A percentile compares a stretch with the other conserved stretches of the same genome.
Conservation (phyloP, 116 monocot genomes). For the Cymodocea nodosa region DNA sequence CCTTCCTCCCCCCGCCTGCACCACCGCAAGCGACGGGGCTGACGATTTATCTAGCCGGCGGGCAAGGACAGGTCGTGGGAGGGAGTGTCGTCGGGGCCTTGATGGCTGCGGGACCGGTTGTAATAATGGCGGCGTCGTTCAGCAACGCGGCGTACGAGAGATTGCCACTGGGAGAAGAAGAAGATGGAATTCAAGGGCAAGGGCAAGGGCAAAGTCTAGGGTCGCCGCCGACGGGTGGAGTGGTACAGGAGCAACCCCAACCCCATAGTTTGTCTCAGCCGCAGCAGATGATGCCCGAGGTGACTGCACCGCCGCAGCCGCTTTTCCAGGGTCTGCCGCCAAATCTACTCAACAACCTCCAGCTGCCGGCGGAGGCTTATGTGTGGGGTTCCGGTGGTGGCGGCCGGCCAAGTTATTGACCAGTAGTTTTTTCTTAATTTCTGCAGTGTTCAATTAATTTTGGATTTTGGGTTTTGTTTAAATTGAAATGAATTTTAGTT, state of each 20-base stretch:
- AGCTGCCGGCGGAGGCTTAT: slow-evolving; percentile 32
- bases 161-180: slow-evolving; percentile 38
- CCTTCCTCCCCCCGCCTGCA: slow-evolving; percentile 61
- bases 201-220: slow-evolving; percentile 6
- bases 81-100: slow-evolving; percentile 53
- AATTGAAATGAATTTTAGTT: neutral
- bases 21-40: slow-evolving; percentile 41
- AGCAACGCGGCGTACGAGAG: slow-evolving; percentile 48
- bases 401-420: slow-evolving; percentile 1
- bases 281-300: slow-evolving; percentile 16
- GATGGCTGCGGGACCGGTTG: slow-evolving; percentile 39
- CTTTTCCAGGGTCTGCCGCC: slow-evolving; percentile 35
- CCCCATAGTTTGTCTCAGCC: slow-evolving; percentile 15
- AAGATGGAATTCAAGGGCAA: slow-evolving; percentile 12
- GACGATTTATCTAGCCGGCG: slow-evolving; percentile 44
- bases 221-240: slow-evolving; percentile 7
- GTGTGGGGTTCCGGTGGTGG: slow-evolving; percentile 27
- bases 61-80: slow-evolving; percentile 52
- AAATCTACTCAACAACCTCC: slow-evolving; percentile 39
- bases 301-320: neutral
- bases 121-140: slow-evolving; percentile 59
- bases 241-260: slow-evolving; percentile 6
- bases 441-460: neutral
- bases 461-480: neutral
- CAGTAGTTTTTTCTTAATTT: neutral